Percentiles rank a stretch among this genome's conserved stretches.
phyloP scores from a whole-genome alignment of 129 eudicot species.

The Centella asiatica region DNA sequence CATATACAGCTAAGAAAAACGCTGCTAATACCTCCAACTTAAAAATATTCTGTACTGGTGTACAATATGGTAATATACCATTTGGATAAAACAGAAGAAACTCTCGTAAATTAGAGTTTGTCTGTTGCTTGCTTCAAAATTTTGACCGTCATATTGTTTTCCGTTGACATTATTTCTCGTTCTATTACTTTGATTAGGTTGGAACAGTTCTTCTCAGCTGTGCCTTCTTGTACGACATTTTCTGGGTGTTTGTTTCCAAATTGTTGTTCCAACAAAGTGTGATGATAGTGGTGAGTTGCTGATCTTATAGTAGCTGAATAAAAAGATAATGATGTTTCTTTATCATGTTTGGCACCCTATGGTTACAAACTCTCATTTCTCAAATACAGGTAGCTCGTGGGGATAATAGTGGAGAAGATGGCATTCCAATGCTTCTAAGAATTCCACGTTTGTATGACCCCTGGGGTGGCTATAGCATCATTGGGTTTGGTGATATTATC shows the following conservation, averaged over 20 bases:
- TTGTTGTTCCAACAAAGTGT: conserved; percentile 83
- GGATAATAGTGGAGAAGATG: conserved; percentile 96
- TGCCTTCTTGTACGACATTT: conserved; percentile 90
- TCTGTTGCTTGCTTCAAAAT: no score
- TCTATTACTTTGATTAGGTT: conserved; percentile 44
- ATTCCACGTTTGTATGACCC: conserved; percentile 99
- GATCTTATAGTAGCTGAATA: neutral
- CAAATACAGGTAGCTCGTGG: conserved; percentile 87
- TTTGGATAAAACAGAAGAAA: no score
- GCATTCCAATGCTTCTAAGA: conserved; percentile 93
- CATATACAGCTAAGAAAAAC: no score
- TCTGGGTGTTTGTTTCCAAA: conserved; percentile 96
- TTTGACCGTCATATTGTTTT: neutral
- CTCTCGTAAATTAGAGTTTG: no score
- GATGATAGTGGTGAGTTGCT: conserved; percentile 87
- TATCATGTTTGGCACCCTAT: neutral
- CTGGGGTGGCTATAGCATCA: conserved; percentile 99
- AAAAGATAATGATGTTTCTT: neutral
- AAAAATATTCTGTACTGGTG: no score
- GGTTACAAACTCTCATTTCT: conserved; percentile 2
- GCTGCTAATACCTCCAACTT: no score
- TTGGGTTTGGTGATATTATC: conserved; percentile 95
- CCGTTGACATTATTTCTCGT: neutral
- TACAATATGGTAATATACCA: no score
- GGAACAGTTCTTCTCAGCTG: conserved; percentile 95